A percentile compares a stretch with the other conserved stretches of the same genome.
These are phyloP conservation scores for Pyrenophora seminiperda DNA, from an alignment of 2,329 filamentous ascomycete genomes.

Conservation along the genomic window DNA sequence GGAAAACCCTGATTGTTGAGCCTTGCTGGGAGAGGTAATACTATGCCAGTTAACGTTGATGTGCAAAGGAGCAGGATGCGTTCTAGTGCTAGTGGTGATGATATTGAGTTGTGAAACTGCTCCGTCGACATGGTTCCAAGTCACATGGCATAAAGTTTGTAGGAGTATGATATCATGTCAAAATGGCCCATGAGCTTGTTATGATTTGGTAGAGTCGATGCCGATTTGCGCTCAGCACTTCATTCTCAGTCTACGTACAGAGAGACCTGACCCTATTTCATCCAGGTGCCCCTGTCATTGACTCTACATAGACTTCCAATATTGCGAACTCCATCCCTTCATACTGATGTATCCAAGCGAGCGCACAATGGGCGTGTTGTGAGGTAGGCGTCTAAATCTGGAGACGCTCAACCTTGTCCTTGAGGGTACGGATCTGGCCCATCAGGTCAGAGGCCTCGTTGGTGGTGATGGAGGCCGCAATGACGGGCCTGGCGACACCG, in stretches of 20 bases:
- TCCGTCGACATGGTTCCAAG: too few species aligned
- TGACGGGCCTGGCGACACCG: conserved; percentile 86
- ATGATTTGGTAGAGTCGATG: conserved; percentile 29
- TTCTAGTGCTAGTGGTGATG: too few species aligned
- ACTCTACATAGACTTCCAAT: conserved; percentile 22
- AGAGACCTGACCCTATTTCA: conserved; percentile 23
- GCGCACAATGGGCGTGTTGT: background rate
- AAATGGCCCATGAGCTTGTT: background rate
- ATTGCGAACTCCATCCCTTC: conserved; percentile 7
- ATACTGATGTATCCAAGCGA: background rate
- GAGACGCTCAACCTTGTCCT: conserved; percentile 94
- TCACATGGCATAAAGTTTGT: too few species aligned
- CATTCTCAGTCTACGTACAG: conserved; percentile 35
- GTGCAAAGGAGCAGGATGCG: too few species aligned
- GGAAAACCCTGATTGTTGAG: too few species aligned
- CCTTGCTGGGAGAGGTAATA: too few species aligned
- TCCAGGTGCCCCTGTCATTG: conserved; percentile 19
- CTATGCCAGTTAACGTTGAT: too few species aligned
- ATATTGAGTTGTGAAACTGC: too few species aligned
- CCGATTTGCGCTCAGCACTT: conserved; percentile 26
- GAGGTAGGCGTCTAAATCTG: conserved; percentile 69
- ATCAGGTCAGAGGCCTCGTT: conserved; percentile 62
- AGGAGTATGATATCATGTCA: too few species aligned
- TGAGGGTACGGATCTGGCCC: conserved; percentile 83
- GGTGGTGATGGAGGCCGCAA: conserved; percentile 84